Evolutionary conservation across 75 land plant species (phyloP).

Genomic region (Pinus taeda): DNA sequence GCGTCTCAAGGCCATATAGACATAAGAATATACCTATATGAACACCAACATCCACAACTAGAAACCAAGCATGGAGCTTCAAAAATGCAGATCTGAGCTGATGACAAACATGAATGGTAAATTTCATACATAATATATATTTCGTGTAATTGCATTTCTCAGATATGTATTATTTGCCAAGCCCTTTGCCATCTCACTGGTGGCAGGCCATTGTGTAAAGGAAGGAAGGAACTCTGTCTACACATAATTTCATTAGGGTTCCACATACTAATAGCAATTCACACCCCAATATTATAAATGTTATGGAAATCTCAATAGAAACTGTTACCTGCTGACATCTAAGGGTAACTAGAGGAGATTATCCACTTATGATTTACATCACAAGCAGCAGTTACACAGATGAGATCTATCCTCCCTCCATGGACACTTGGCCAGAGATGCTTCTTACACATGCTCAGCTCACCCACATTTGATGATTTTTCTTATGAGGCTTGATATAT

Average conservation of each 20-base stretch:
- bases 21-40: background rate
- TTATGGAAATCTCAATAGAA: background rate
- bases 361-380: too few species aligned
- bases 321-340: background rate
- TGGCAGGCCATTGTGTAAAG: background rate
- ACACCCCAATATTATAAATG: background rate
- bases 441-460: too few species aligned
- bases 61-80: background rate
- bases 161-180: background rate
- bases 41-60: background rate
- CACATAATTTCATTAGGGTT: background rate
- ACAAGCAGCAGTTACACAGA: too few species aligned
- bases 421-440: too few species aligned
- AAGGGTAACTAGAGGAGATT: too few species aligned
- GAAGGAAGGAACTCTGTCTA: background rate
- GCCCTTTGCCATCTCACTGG: background rate
- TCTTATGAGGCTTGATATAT: too few species aligned
- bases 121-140: background rate
- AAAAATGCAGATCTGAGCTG: background rate
- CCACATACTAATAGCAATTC: background rate
- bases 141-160: background rate
- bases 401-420: too few species aligned
- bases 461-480: too few species aligned
- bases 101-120: background rate
- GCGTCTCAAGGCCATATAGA: background rate